phyloP scores from a whole-genome alignment of 1,139 yeast genomes.

The Magnusiomyces ingens region DNA sequence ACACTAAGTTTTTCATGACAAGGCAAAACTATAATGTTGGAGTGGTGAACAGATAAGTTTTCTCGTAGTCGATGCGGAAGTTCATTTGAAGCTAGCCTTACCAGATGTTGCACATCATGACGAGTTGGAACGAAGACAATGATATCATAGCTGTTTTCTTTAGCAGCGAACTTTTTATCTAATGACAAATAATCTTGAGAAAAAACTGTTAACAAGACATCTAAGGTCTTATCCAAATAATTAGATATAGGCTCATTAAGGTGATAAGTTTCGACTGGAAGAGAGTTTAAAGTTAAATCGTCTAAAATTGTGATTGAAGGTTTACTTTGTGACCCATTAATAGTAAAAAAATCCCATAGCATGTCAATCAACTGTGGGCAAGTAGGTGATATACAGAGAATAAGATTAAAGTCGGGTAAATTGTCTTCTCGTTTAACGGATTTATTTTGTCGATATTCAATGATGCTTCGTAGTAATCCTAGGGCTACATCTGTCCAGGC shows the following conservation, averaged over 20 bases:
- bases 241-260: conserved; percentile 69
- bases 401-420: conserved; percentile 7
- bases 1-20: not conserved
- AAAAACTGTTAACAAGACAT: conserved; percentile 41
- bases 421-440: not conserved
- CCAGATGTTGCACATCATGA: conserved; percentile 82
- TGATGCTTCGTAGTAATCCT: conserved; percentile 58
- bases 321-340: conserved; percentile 29
- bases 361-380: conserved; percentile 9
- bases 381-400: conserved; percentile 6
- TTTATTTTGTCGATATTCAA: conserved; percentile 48
- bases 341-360: conserved; percentile 42
- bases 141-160: conserved; percentile 60
- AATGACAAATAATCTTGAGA: conserved; percentile 60
- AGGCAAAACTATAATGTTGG: not conserved
- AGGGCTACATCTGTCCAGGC: conserved; percentile 69
- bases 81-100: conserved; percentile 28
- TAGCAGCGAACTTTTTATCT: conserved; percentile 42
- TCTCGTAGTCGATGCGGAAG: conserved; percentile 20
- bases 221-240: conserved; percentile 66
- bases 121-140: conserved; percentile 78
- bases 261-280: conserved; percentile 69
- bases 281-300: conserved; percentile 3
- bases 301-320: conserved; percentile 3
- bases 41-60: conserved; percentile 27